Percentiles rank a stretch among this genome's conserved stretches.
Conservation (phyloP, 2,329 filamentous ascomycete species). For the Aspergillus vadensis region DNA sequence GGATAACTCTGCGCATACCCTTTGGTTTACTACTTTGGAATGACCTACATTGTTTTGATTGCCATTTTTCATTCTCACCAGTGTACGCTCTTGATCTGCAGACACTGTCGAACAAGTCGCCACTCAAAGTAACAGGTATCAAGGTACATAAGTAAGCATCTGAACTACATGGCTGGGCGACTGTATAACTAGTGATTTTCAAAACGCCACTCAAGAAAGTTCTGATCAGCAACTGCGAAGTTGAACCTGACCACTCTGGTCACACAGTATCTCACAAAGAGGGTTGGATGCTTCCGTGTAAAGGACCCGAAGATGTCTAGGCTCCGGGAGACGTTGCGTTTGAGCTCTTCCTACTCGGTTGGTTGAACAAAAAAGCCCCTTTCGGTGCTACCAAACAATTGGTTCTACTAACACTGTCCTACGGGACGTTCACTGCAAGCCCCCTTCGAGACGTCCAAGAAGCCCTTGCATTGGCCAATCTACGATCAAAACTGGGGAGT, state of each 20-base stretch:
- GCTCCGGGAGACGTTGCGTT: neutral
- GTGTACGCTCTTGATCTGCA: neutral
- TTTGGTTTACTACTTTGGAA: constrained; percentile 4
- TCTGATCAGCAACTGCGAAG: neutral
- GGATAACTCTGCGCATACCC: constrained; percentile 15
- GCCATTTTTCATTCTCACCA: neutral
- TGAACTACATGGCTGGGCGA: neutral
- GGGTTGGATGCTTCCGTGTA: neutral
- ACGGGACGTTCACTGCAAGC: neutral
- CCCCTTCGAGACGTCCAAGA: no score
- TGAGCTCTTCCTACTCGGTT: neutral
- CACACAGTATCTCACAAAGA: neutral
- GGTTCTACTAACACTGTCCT: neutral
- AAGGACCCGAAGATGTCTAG: neutral
- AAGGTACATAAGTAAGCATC: neutral
- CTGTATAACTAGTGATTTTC: neutral
- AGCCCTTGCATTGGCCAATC: no score
- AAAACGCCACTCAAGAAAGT: neutral
- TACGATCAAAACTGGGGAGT: neutral
- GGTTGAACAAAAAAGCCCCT: neutral
- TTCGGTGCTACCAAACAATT: neutral
- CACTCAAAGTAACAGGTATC: neutral
- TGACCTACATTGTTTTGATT: neutral
- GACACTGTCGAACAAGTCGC: neutral
- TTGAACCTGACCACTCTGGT: neutral